These are phyloP conservation scores for Ziziphus jujuba DNA, from an alignment of 306 rosid genomes.

Conservation along the genomic window DNA sequence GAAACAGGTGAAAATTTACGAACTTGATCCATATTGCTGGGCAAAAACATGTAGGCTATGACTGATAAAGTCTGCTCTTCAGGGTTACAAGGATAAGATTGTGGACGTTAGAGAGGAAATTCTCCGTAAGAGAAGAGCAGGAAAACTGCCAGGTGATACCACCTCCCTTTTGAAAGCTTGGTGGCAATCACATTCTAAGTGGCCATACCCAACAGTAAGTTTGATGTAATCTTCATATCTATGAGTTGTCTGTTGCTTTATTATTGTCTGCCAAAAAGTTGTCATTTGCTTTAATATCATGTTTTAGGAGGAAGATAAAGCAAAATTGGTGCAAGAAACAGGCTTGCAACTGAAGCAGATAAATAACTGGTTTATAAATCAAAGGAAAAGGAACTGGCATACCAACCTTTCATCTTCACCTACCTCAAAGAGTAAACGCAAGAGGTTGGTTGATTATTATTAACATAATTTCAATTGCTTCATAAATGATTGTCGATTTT, in stretches of 20 bases:
- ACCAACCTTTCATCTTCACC: conserved; percentile 63
- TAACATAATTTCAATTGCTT: neutral
- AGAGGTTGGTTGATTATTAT: conserved; percentile 44
- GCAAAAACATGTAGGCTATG: neutral
- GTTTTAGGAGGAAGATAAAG: conserved; percentile 86
- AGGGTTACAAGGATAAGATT: conserved; percentile 94
- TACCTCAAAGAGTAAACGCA: conserved; percentile 77
- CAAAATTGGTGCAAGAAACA: conserved; percentile 88
- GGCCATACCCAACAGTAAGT: conserved; percentile 98
- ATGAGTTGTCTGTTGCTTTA: neutral
- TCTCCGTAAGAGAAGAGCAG: conserved; percentile 95
- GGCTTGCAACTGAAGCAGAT: conserved; percentile 81
- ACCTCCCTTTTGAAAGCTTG: conserved; percentile 90
- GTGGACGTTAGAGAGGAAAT: conserved; percentile 93
- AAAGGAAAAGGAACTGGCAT: conserved; percentile 89
- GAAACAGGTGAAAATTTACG: conserved; percentile 51
- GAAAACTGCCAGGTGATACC: conserved; percentile 96
- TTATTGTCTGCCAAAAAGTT: neutral
- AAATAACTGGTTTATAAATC: conserved; percentile 60
- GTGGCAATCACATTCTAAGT: conserved; percentile 97
- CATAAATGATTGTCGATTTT: conserved; percentile 12
- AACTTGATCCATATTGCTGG: neutral
- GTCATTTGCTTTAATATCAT: neutral
- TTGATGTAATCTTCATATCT: neutral
- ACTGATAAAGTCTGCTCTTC: conserved; percentile 14